These are phyloP conservation scores for Mycena amicta DNA, from an alignment of 768 basidiomycete genomes.

Conservation along the genomic window DNA sequence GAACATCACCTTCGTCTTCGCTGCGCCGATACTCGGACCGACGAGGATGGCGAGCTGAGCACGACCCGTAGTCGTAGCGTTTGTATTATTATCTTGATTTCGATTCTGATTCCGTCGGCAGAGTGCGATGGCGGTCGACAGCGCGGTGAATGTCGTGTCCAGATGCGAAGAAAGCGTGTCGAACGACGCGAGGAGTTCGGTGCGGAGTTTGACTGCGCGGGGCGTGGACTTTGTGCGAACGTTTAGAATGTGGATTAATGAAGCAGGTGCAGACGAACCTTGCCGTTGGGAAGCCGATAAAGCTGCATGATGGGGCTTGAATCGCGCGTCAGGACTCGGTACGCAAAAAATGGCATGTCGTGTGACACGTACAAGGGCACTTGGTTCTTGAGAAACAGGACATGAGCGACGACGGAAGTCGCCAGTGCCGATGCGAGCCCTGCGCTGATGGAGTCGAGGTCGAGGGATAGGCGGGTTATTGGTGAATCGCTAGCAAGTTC, in stretches of 20 bases:
- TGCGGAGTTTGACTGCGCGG: conserved; percentile 58
- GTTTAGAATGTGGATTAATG: neutral
- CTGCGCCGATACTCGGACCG: conserved; percentile 63
- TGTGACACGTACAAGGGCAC: conserved; percentile 66
- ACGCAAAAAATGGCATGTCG: too few species aligned
- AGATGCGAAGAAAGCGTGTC: conserved; percentile 77
- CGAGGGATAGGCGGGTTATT: conserved; percentile 48
- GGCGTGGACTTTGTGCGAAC: conserved; percentile 38
- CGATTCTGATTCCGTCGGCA: conserved; percentile 1
- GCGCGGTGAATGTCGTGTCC: conserved; percentile 69
- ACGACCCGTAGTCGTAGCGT: conserved; percentile 20
- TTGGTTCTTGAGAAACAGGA: conserved; percentile 78
- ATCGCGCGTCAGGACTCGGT: neutral
- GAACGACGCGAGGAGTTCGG: conserved; percentile 63
- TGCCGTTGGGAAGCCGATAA: neutral
- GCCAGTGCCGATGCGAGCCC: conserved; percentile 67
- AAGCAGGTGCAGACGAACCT: neutral
- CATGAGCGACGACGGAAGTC: conserved; percentile 63
- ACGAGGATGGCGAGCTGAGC: conserved; percentile 65
- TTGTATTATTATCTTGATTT: neutral
- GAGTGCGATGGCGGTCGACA: conserved; percentile 67
- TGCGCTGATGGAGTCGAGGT: conserved; percentile 55
- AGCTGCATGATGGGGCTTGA: neutral
- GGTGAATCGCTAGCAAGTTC: conserved; percentile 7
- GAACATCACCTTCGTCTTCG: conserved; percentile 62